Evolutionary conservation across 108 stramenopile genomes (phyloP).

Genomic region (Parmales sp.): DNA sequence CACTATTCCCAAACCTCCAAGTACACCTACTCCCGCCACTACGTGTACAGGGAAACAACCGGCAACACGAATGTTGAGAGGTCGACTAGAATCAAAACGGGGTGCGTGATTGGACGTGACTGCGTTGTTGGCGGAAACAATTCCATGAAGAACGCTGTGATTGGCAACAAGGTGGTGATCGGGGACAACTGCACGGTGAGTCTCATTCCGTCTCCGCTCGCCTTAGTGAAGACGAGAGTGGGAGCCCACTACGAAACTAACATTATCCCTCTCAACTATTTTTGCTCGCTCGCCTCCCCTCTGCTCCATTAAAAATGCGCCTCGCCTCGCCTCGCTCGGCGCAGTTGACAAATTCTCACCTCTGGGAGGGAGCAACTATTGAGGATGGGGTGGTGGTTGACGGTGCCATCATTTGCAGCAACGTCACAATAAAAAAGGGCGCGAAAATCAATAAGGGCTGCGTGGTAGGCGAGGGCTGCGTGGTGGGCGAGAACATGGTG

Average conservation of each 20-base stretch:
- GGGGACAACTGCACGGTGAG: too few species aligned
- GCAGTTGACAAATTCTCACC: slow-evolving; percentile 66
- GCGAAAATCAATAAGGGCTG: slow-evolving; percentile 69
- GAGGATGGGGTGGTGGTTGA: slow-evolving; percentile 55
- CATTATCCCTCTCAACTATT: too few species aligned
- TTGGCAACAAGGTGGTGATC: slow-evolving; percentile 65
- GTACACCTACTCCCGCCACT: slow-evolving; percentile 33
- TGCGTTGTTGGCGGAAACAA: slow-evolving; percentile 17
- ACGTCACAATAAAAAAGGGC: slow-evolving; percentile 46
- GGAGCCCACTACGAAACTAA: too few species aligned
- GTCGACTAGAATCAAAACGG: slow-evolving; percentile 34
- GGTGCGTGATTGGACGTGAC: slow-evolving; percentile 53
- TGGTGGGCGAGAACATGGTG: slow-evolving; percentile 63
- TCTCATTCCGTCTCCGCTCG: too few species aligned
- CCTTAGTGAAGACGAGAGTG: too few species aligned
- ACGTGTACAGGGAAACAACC: slow-evolving; percentile 39
- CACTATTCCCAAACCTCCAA: slow-evolving; percentile 23
- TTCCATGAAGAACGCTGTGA: slow-evolving; percentile 34
- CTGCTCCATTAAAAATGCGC: too few species aligned
- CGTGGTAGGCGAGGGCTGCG: slow-evolving; percentile 72
- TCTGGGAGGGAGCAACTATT: slow-evolving; percentile 67
- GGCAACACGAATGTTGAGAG: neutral
- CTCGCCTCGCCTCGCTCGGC: too few species aligned
- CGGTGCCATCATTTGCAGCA: slow-evolving; percentile 59
- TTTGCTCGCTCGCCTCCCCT: too few species aligned